Base-by-base conservation (phyloP, 371 early-diverging fungal genomes). In the Mortierella sp. region DNA sequence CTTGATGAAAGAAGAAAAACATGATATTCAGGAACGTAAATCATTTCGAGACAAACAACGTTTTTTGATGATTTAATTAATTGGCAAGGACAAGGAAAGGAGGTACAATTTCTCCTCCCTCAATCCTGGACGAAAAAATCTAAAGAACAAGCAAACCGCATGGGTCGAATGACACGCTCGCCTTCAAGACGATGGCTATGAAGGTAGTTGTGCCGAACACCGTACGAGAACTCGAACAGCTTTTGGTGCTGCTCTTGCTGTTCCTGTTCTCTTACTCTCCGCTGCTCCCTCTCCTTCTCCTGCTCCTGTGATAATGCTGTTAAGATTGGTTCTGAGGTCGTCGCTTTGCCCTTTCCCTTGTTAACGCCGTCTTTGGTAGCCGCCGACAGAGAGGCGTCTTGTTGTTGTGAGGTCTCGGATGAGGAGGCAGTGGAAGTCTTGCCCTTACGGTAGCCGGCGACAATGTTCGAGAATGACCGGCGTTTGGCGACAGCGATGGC, bases 91-190 rank as follows among this genome's bases (percentile, higher is more conserved):
- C n/a, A n/a, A 19, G 40, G 21, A 3, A 37, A 37, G 21, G 43
- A 37, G 40, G 69, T n/a, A 69, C 14, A 70, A n/a, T 21, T 24
- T 37, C n/a, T n/a, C n/a, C n/a, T n/a, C 24, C 40, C 44, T 48
- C 13, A 37, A 10, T 50, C 64, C 10, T 59, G 69, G 24, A 69
- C 14, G 61, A 83, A 79, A 43, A 83, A 76, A 16, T 79, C 79
- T 14, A 83, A 43, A 19, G 76, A 73, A 34, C 83, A 83, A 40
- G 79, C 59, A 44, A 83, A 83, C 21, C 70, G 72, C 64, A 79
- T 76, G 4, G 83, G 83, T 2, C 83, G 78, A 11, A 83, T 71
- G 44, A 83, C 83, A 10, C 83, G 73, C 69, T 83, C 83, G 21
- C 79, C 79, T 28, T 79, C 83, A 6, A 83, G 53, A 13, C 76